Evolutionary conservation across 768 basidiomycete genomes (phyloP).

Genomic region (Suillus placidus): DNA sequence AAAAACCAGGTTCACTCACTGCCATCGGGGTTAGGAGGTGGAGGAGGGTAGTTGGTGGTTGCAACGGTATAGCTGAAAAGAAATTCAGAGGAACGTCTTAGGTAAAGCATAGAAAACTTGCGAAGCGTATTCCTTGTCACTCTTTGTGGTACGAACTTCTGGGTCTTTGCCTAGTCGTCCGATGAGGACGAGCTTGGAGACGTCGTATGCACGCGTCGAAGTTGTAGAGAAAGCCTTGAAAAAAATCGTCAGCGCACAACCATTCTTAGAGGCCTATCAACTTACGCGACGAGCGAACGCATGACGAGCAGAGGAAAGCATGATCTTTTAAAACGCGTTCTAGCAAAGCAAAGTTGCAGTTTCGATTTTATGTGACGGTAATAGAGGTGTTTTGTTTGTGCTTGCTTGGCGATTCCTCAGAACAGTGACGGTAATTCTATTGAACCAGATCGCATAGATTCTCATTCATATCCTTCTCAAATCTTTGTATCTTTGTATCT

Average conservation of each 20-base stretch:
- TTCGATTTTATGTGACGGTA: background rate
- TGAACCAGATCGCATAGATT: background rate
- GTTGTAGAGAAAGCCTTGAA: slow-evolving; percentile 68
- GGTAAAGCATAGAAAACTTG: slow-evolving; percentile 39
- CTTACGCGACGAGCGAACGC: slow-evolving; percentile 53
- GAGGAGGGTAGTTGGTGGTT: slow-evolving; percentile 63
- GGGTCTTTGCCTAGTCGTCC: slow-evolving; percentile 75
- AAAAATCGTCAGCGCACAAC: background rate
- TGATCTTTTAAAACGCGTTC: slow-evolving; percentile 24
- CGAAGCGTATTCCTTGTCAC: slow-evolving; percentile 78
- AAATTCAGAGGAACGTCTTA: slow-evolving; percentile 2
- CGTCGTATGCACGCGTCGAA: slow-evolving; percentile 53
- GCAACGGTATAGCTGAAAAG: slow-evolving; percentile 71
- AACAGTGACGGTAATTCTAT: background rate
- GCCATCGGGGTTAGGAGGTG: slow-evolving; percentile 61
- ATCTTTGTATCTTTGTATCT: slow-evolving; percentile 13
- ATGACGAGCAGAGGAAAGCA: slow-evolving; percentile 58
- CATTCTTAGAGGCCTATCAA: slow-evolving; percentile 11
- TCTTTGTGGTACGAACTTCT: slow-evolving; percentile 66
- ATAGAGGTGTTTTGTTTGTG: slow-evolving; percentile 7
- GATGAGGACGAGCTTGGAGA: slow-evolving; percentile 78
- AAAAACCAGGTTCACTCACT: slow-evolving; percentile 41
- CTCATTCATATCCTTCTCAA: slow-evolving; percentile 5
- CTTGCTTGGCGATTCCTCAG: slow-evolving; percentile 19
- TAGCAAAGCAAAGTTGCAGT: background rate